phyloP scores from a whole-genome alignment of 768 basidiomycete species.

The Boletus pseudopeckii region DNA sequence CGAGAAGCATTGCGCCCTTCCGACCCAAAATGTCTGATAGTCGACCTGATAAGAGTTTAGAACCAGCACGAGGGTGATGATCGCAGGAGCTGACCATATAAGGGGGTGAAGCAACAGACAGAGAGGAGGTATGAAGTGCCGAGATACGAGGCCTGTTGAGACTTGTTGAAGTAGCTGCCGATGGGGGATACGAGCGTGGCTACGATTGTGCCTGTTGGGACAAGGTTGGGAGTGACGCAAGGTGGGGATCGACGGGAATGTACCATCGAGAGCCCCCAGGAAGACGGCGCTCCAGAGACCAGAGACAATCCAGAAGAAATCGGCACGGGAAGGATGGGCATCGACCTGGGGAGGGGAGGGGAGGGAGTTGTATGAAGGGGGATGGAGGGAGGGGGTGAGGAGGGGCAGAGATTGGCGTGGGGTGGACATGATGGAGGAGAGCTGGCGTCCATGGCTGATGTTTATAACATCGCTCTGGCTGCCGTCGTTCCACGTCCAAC shows the following conservation, averaged over 20 bases:
- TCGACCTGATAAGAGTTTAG: constrained; percentile 52
- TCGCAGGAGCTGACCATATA: constrained; percentile 59
- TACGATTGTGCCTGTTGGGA: constrained; percentile 65
- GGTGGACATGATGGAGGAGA: constrained; percentile 32
- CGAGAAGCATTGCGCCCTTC: constrained; percentile 83
- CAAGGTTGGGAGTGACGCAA: neutral
- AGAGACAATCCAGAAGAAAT: constrained; percentile 67
- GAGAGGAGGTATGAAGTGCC: constrained; percentile 86
- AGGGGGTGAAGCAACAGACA: constrained; percentile 86
- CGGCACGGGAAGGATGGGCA: constrained; percentile 44
- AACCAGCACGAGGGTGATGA: constrained; percentile 1
- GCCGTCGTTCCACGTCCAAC: constrained; percentile 19
- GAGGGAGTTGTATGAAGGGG: constrained; percentile 45
- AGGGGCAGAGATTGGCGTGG: too few species aligned
- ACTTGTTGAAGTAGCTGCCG: constrained; percentile 79
- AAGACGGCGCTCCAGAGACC: constrained; percentile 83
- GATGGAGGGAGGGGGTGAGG: constrained; percentile 34
- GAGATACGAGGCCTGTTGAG: constrained; percentile 79
- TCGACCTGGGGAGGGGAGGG: constrained; percentile 27
- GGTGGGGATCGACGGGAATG: constrained; percentile 18
- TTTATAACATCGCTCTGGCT: constrained; percentile 20
- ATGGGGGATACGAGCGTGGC: constrained; percentile 83
- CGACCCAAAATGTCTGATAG: constrained; percentile 83
- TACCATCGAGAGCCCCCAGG: constrained; percentile 82
- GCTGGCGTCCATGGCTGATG: neutral